Base-by-base conservation (phyloP, 805 yeast genomes). In the Candida mattraensis region DNA sequence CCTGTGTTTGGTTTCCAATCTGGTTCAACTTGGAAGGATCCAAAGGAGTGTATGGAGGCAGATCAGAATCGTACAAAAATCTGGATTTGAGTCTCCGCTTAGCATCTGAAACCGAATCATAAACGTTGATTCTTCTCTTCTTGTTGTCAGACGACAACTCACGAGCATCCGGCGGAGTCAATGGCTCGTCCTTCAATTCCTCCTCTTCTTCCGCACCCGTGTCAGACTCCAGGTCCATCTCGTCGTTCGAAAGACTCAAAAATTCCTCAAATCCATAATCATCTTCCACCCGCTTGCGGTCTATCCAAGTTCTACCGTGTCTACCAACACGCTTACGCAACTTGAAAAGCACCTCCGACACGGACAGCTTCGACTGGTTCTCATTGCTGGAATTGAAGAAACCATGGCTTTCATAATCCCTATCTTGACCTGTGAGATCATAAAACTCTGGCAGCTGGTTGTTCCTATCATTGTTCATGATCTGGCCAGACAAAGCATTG, bases 1-100 rank as follows among this genome's bases (percentile, higher is more conserved):
- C 80, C 61, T 89, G 97, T 1, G 96, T 88, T 33, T 81, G 91
- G 35, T 82, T 82, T 10, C 87, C 76, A 26, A 89, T 87, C 45
- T 83, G 83, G 54, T 89, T 89, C 50, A 89, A 69, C 37, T 75
- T 72, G 0, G 95, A 80, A 0, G 97, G 96, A 58, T 87, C 96
- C 40, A 86, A 69, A 22, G 83, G 83, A 26, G 66, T 69, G 51
- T 60, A 65, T 39, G 37, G 26, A 9, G 57, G 53, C 26, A 61
- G 30, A 42, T 75, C 80, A 23, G 65, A 56, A 49, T 76, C 80
- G 52, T 69, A 76, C 42, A 56, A 57, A 70, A 76, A 75, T 25
- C 69, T 61, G 1, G 80, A 72, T 35, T 66, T 67, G 37, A 72
- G 51, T 40, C 82, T 58, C 32, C 58, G 58, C 22, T 65, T 48